Base-by-base conservation (phyloP, 1,284 basidiomycete genomes). In the Ganoderma lucidum region DNA sequence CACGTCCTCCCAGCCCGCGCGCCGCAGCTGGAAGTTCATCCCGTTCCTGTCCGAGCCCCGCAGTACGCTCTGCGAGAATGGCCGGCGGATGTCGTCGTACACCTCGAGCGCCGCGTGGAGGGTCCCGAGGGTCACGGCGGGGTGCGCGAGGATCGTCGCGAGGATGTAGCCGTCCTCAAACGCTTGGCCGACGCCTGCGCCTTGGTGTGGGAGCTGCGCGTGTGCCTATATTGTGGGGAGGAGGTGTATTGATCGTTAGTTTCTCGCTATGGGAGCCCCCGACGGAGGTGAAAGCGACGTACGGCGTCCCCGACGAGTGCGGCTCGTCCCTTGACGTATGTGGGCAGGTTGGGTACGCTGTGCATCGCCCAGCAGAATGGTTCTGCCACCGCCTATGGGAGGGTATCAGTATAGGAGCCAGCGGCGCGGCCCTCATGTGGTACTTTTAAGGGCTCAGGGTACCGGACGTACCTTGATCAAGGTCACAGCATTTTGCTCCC, bases 151-250 rank as follows among this genome's bases (percentile, higher is more conserved):
- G n/a, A 71, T 19, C 0, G 10, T 6, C 2, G 60, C 66, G 42
- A 73, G 72, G 10, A 70, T 12, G 60, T 63, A 62, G 35, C 53
- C 67, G 32, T 71, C 72, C 69, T 82, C 82, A 55, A 83, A 80
- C 1, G 80, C 81, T 73, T 83, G 83, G 0, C 82, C 81, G 8
- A 78, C 81, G 6, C 82, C 82, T 19, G 81, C 80, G 2, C 78
- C 81, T 67, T 81, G 80, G 67, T 79, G 76, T 0, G 82, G 81
- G 4, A 79, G 78, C 80, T 71, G 70, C 12, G 68, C 64, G 61
- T 73, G 72, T 2, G 70, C 72, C 72, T 73, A 23, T 12, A 19
- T 19, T n/a, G 45, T 5, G n/a, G 39, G 6, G 6, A 19, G 37
- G 1, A 6, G 39, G 42, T 28, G 28, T 28, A 1, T 30, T n/a